Evolutionary conservation across 768 basidiomycete species (phyloP).

Genomic region (Auriscalpium microsporum): DNA sequence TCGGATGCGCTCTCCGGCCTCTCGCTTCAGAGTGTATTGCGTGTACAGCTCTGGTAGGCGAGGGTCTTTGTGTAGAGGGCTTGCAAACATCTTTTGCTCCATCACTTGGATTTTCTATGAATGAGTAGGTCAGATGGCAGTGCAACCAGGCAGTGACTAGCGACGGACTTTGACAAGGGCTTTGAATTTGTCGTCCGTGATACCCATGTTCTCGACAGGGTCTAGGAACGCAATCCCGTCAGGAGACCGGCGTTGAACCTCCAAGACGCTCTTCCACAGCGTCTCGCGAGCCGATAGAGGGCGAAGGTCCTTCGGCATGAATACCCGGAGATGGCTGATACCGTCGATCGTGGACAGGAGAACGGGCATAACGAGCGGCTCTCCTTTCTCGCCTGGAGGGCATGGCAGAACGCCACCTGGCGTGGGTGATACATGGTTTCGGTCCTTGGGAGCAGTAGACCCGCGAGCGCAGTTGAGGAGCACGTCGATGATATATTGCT

Average conservation of each 20-base stretch:
- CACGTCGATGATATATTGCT: constrained; percentile 90
- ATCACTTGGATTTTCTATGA: constrained; percentile 82
- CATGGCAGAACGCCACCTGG: constrained; percentile 75
- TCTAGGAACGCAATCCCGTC: constrained; percentile 82
- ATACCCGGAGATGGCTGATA: constrained; percentile 79
- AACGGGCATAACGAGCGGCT: constrained; percentile 82
- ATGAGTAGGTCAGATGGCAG: not conserved
- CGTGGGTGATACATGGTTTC: constrained; percentile 43
- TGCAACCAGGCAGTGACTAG: not conserved
- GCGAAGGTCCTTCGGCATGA: constrained; percentile 85
- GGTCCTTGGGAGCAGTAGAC: constrained; percentile 50
- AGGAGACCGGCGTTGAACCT: constrained; percentile 87
- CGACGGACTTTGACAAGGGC: constrained; percentile 65
- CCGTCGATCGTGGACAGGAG: constrained; percentile 79
- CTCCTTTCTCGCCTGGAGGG: constrained; percentile 59
- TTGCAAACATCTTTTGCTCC: constrained; percentile 78
- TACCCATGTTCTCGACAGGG: constrained; percentile 90
- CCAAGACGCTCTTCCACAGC: constrained; percentile 81
- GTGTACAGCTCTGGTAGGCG: constrained; percentile 76
- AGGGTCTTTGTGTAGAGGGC: constrained; percentile 71
- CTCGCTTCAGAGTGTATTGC: constrained; percentile 69
- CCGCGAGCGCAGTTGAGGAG: constrained; percentile 72
- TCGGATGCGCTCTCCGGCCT: constrained; percentile 59
- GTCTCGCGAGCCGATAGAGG: constrained; percentile 69
- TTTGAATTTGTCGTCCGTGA: constrained; percentile 90